phyloP scores from a whole-genome alignment of 192 early-diverging fungal genomes.

The Dissophora globulifera region DNA sequence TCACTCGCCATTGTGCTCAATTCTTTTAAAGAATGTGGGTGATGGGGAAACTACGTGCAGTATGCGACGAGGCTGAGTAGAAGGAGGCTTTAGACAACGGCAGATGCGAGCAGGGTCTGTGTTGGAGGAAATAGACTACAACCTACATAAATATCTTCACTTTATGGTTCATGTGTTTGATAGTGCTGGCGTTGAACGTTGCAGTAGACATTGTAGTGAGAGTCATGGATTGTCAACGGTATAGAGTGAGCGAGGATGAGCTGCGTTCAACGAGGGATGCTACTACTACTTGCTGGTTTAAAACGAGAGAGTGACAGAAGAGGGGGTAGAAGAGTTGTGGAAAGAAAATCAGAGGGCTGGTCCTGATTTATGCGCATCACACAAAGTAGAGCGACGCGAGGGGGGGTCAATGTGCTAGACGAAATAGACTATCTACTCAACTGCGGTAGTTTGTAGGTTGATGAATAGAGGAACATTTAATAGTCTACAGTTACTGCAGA shows the following conservation, averaged over 20 bases:
- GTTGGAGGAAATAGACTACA: too few relatives aligned
- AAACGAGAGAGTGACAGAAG: neutral
- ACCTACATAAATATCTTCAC: constrained; percentile 51
- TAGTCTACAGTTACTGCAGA: too few relatives aligned
- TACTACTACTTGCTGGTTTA: neutral
- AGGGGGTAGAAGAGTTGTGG: neutral
- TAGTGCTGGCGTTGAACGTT: neutral
- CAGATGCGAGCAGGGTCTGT: too few relatives aligned
- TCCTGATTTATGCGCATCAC: neutral
- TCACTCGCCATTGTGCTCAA: too few relatives aligned
- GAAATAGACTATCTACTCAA: neutral
- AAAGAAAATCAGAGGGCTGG: neutral
- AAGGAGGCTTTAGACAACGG: too few relatives aligned
- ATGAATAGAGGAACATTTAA: too few relatives aligned
- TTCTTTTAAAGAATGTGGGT: too few relatives aligned
- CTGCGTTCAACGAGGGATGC: too few relatives aligned
- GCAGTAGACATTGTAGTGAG: neutral
- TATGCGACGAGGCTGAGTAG: too few relatives aligned
- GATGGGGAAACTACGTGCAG: too few relatives aligned
- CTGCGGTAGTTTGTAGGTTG: too few relatives aligned
- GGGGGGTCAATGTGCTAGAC: neutral
- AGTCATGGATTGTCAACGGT: neutral
- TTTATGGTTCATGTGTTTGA: constrained; percentile 36
- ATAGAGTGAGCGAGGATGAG: neutral
- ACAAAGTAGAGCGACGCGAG: too few relatives aligned